These are phyloP conservation scores for Fusarium nygamai DNA, from an alignment of 2,329 filamentous ascomycete species.

Conservation along the genomic window DNA sequence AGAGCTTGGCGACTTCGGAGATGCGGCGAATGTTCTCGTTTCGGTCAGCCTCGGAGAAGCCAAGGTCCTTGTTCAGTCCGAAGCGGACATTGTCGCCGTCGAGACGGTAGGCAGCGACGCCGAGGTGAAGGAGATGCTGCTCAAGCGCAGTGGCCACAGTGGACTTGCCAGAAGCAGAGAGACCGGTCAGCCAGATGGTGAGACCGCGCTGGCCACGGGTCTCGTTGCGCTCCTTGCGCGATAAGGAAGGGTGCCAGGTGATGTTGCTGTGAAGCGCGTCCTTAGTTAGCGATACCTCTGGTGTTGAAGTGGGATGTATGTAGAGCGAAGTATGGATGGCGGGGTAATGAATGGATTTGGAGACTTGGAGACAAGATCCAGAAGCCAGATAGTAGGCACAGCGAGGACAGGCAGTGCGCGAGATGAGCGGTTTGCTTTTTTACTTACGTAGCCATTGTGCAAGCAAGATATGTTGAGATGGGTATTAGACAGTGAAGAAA, in stretches of 20 bases:
- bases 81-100: constrained; percentile 99
- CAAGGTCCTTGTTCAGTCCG: constrained; percentile 96
- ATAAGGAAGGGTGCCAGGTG: constrained; percentile 87
- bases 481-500: not conserved
- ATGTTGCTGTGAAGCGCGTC: constrained; percentile 72
- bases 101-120: constrained; percentile 86
- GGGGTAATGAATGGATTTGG: constrained; percentile 28
- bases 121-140: constrained; percentile 91
- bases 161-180: constrained; percentile 96
- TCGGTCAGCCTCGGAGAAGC: constrained; percentile 90
- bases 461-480: not conserved
- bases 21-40: constrained; percentile 99
- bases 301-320: constrained; percentile 22
- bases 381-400: constrained; percentile 1
- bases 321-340: constrained; percentile 2
- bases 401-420: not conserved
- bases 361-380: constrained; percentile 1
- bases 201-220: constrained; percentile 86
- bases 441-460: constrained; percentile 51
- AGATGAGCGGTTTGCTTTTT: not conserved
- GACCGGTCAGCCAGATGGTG: constrained; percentile 97
- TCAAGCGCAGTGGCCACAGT: constrained; percentile 97
- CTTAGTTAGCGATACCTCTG: constrained; percentile 13
- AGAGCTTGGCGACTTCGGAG: constrained; percentile 95
- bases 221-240: constrained; percentile 77